phyloP scores from a whole-genome alignment of 1,284 basidiomycete genomes.

The Sutorius eximius region DNA sequence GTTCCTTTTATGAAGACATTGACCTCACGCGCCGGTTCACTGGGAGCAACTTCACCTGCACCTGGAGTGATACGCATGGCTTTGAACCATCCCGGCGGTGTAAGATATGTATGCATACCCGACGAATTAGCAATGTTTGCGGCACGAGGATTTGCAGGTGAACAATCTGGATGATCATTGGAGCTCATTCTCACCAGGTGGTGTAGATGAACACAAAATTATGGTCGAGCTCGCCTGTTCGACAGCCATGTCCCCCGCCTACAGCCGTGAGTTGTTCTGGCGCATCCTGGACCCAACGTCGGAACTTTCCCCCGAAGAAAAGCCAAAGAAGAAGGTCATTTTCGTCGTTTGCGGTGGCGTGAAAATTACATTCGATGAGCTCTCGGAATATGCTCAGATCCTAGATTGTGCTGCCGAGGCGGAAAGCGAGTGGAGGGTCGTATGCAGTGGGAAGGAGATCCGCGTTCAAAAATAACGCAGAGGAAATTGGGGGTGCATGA shows the following conservation, averaged over 20 bases:
- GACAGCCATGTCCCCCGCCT: slow-evolving; percentile 64
- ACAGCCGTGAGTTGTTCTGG: slow-evolving; percentile 54
- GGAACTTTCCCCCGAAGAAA: slow-evolving; percentile 37
- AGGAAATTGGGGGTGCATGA: neutral
- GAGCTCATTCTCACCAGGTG: slow-evolving; percentile 7
- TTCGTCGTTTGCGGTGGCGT: slow-evolving; percentile 38
- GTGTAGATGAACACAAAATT: slow-evolving; percentile 69
- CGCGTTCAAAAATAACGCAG: slow-evolving; percentile 26
- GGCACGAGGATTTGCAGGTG: slow-evolving; percentile 56
- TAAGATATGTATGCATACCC: slow-evolving; percentile 58
- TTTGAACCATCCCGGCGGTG: slow-evolving; percentile 52
- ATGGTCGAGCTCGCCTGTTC: slow-evolving; percentile 72
- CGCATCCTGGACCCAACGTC: slow-evolving; percentile 40
- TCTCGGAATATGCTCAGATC: slow-evolving; percentile 45
- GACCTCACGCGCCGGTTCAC: slow-evolving; percentile 64
- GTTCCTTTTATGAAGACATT: slow-evolving; percentile 57
- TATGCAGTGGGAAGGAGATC: slow-evolving; percentile 40
- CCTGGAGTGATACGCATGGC: slow-evolving; percentile 62
- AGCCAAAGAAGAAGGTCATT: slow-evolving; percentile 18
- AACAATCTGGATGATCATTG: neutral
- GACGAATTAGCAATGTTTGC: slow-evolving; percentile 70
- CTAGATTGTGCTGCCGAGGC: slow-evolving; percentile 37
- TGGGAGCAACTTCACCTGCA: slow-evolving; percentile 67
- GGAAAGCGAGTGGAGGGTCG: slow-evolving; percentile 38
- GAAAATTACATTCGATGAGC: slow-evolving; percentile 58